Evolutionary conservation across 495 filamentous ascomycete species (phyloP), one percentile per base, ranked within the genome.

Genomic region (Aspergillus sclerotiicarbonarius): DNA sequence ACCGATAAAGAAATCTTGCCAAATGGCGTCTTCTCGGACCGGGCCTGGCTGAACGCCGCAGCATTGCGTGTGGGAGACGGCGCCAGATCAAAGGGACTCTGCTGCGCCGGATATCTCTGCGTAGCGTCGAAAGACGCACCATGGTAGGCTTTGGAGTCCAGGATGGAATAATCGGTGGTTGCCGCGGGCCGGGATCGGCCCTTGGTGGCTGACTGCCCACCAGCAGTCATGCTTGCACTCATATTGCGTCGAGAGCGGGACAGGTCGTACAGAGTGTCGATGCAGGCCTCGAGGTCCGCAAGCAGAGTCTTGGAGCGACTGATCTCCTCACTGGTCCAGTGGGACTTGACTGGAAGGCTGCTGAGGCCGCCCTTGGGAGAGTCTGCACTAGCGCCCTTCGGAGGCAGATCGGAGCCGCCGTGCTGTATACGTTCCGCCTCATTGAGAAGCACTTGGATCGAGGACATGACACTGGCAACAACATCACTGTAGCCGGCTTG

Each of bases 181-280:
- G 51, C 53, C 5, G 50, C 49, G 20, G 55, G 51, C 59, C 64
- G 70, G 50, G 64, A 59, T 56, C 66, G 69, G 39, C 60, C 58
- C 33, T 66, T 65, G 41, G 53, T 51, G 29, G 60, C 67, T 35
- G 67, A 54, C 31, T 73, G 67, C 48, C 71, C 71, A 46, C 54
- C 65, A 18, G 68, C 68, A 8, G 67, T 64, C 71, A 80, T 80
- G 53, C 68, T 73, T 16, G 67, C 70, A n/a, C 65, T 68, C 70
- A 74, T 75, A 30, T 69, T 64, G 69, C 81, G 87, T 25, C 89
- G 79, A 8, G 90, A 89, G 46, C 85, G 78, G 7, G 90, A 95
- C 12, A 97, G 76, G 56, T 95, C 90, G 70, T 93, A 96, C 10
- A 97, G 81, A 0, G 88, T 92, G 70, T 97, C 92, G 65, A 96